Percentiles rank a stretch among this genome's conserved stretches.
These are phyloP conservation scores for Stachybotrys elegans DNA, from an alignment of 2,329 filamentous ascomycete genomes.

Conservation along the genomic window DNA sequence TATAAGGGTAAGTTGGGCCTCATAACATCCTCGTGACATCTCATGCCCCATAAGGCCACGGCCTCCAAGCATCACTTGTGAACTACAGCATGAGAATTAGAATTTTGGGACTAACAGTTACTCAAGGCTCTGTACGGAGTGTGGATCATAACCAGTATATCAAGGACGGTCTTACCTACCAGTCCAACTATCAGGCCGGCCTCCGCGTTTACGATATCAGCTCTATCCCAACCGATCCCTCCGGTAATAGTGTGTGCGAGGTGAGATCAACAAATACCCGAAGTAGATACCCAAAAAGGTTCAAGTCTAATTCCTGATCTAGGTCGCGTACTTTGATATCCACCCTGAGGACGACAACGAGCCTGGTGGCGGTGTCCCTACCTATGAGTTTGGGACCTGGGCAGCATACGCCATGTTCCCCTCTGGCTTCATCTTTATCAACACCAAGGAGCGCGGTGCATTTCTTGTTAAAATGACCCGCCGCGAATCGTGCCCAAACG, in stretches of 20 bases:
- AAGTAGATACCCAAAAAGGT: neutral
- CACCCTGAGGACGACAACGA: slow-evolving; percentile 8
- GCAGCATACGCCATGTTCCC: slow-evolving; percentile 14
- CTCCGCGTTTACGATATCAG: slow-evolving; percentile 29
- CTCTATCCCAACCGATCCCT: slow-evolving; percentile 24
- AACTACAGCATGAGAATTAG: neutral
- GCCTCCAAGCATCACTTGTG: neutral
- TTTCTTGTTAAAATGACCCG: slow-evolving; percentile 15
- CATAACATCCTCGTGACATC: neutral
- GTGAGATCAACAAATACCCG: slow-evolving; percentile 11
- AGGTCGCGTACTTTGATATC: slow-evolving; percentile 1
- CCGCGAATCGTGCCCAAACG: slow-evolving; percentile 9
- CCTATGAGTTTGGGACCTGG: slow-evolving; percentile 14
- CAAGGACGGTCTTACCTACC: slow-evolving; percentile 34
- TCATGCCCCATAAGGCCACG: neutral
- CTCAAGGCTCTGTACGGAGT: neutral
- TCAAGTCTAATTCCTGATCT: neutral
- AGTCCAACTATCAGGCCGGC: slow-evolving; percentile 40
- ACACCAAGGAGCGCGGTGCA: slow-evolving; percentile 17
- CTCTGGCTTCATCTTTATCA: slow-evolving; percentile 15
- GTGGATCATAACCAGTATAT: slow-evolving; percentile 33
- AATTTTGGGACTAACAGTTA: neutral
- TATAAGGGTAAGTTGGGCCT: slow-evolving; percentile 22
- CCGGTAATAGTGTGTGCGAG: slow-evolving; percentile 34
- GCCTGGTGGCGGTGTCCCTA: slow-evolving; percentile 12